Evolutionary conservation across 176 grass and related monocot genomes (phyloP).

Genomic region (Triticum turgidum): DNA sequence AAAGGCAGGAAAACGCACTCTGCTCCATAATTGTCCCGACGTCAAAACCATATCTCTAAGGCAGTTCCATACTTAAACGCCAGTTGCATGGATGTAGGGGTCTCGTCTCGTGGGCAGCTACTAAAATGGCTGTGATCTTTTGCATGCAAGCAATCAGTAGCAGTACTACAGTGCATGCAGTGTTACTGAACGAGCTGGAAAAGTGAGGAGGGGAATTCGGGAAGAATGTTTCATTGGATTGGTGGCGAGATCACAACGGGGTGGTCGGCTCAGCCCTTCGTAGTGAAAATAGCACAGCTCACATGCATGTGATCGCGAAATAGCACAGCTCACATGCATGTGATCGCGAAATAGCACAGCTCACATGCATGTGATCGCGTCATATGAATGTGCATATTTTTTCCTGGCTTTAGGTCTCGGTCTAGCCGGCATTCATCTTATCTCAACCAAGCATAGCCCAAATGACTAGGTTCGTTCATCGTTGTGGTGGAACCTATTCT

Average conservation of each 20-base stretch:
- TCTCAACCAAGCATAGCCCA: too few species aligned
- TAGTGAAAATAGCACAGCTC: neutral
- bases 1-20: neutral
- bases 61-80: neutral
- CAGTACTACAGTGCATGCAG: neutral
- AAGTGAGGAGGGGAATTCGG: constrained; percentile 4
- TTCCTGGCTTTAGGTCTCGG: too few species aligned
- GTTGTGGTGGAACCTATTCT: too few species aligned
- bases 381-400: neutral
- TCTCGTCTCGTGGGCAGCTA: neutral
- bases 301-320: neutral
- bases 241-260: neutral
- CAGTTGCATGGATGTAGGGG: neutral
- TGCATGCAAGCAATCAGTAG: neutral
- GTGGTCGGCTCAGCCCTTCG: neutral
- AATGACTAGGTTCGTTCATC: too few species aligned
- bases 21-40: constrained; percentile 3
- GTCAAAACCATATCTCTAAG: neutral
- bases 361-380: neutral
- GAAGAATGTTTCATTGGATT: neutral
- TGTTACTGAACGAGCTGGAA: neutral
- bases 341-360: neutral
- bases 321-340: neutral
- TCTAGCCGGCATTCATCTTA: too few species aligned
- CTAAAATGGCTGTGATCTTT: neutral